Base-by-base conservation (phyloP, 2,329 filamentous ascomycete genomes). In the Colletotrichum orbiculare region DNA sequence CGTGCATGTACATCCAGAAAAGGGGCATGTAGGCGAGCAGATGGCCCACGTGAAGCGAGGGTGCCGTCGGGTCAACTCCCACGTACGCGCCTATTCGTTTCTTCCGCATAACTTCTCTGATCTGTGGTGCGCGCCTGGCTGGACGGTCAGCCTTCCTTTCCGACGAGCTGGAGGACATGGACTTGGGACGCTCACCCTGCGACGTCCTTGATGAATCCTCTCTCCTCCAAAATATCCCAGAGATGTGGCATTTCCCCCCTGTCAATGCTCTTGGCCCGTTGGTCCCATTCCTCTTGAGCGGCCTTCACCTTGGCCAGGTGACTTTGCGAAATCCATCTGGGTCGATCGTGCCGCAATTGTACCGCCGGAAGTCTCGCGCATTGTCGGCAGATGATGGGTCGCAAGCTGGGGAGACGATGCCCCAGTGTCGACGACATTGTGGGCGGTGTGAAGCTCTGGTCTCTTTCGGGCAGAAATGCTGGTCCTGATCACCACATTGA, bases 1-100 rank as follows among this genome's bases (percentile, higher is more conserved):
- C 92, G 73, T 94, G 83, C 69, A 94, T 82, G 78, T 93, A 93
- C 81, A 94, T 86, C 90, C 92, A 95, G 79, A 93, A 94, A 33
- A 95, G 81, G 13, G 91, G 87, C 92, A 96, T 96, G 59, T 95
- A 82, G 25, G 93, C 91, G 12, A 96, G 81, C 6, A 96, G 82
- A 73, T 96, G 92, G 63, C 93, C 93, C 50, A 96, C 82, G 72
- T 96, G 93, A 64, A 96, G 81, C 2, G 92, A 96, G 60, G 87
- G 82, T 12, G 91, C 92, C 0, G 93, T 96, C 6, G 93, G 92
- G 73, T 96, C 93, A 72, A 96, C 87, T 70, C 93, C 93, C 57
- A 92, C 90, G 72, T 96, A 96, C 64, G 86, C 89, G 67, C 89
- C 90, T 70, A 93, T 87, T 67, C 89, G 83, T 73, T 89, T 89